Conservation (phyloP, 208 protist genomes). For the Trypanosoma congolense region DNA sequence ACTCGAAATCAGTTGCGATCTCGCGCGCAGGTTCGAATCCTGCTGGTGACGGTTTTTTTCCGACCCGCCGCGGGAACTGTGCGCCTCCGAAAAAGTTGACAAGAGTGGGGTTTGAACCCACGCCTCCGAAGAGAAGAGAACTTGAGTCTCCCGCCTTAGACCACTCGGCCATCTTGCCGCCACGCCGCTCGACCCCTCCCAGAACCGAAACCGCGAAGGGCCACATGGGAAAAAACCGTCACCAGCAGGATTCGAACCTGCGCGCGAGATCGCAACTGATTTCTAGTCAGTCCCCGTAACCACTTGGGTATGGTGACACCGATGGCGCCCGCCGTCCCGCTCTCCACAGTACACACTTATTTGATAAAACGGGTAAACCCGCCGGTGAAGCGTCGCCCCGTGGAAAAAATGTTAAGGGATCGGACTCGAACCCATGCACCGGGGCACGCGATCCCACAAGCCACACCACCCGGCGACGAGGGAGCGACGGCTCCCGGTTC, state of each 20-base stretch:
- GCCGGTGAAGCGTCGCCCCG: too few species aligned
- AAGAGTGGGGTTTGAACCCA: slow-evolving; percentile 21
- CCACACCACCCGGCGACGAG: too few species aligned
- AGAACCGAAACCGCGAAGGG: neutral
- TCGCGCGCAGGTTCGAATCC: slow-evolving; percentile 87
- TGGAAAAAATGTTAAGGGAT: slow-evolving; percentile 6
- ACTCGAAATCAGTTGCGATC: slow-evolving; percentile 87
- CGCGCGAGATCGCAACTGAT: slow-evolving; percentile 86
- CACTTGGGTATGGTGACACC: slow-evolving; percentile 76
- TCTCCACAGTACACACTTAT: neutral
- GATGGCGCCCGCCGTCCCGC: neutral
- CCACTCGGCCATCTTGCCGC: neutral
- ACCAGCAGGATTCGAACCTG: slow-evolving; percentile 86
- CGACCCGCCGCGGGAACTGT: neutral
- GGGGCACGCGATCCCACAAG: too few species aligned
- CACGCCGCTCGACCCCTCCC: too few species aligned
- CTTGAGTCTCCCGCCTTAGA: slow-evolving; percentile 17
- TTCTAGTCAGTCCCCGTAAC: slow-evolving; percentile 88
- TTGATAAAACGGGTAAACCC: too few species aligned
- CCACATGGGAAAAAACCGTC: slow-evolving; percentile 34
- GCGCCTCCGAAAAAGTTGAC: slow-evolving; percentile 8
- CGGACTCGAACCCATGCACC: too few species aligned
- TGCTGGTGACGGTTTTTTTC: slow-evolving; percentile 65
- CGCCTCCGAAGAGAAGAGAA: slow-evolving; percentile 20
- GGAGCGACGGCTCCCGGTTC: too few species aligned